Base-by-base conservation (phyloP, 2,329 filamentous ascomycete genomes). In the Alternaria sp. region DNA sequence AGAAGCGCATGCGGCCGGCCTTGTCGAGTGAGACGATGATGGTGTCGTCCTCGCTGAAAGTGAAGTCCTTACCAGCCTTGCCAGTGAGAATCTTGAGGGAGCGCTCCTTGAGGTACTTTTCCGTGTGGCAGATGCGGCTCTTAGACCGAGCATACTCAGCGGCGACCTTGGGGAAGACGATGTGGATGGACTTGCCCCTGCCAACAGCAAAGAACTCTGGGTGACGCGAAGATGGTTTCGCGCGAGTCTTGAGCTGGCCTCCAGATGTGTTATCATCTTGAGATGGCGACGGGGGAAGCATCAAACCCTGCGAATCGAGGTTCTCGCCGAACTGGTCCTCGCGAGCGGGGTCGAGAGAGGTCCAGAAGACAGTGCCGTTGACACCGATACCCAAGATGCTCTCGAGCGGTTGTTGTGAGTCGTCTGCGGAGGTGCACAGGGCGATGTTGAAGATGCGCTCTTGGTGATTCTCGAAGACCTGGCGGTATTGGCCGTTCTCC, bases 51-150 rank as follows among this genome's bases (percentile, higher is more conserved):
- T 97, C 94, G 80, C 95, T 97, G 82, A 99, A 99, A 50, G 90
- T 92, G 79, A 99, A 99, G 79, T 99, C 96, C 81, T 99, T 99
- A 67, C 94, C 96, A 69, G 96, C 95, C 84, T 99, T 99, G 71
- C 95, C 96, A 66, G 94, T 98, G 71, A 95, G 93, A 81, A 99
- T 97, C 82, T 94, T 96, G 69, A 98, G 84, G 53, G 92, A 92
- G 75, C 92, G 94, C 77, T 97, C 91, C 76, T 90, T 90, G 69
- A 96, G 88, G 67, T 97, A 93, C 75, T 89, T 92, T 78, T 97
- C 94, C 0, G 92, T 96, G 77, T 97, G 92, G 65, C 97, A 93
- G 43, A 84, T 84, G 51, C 87, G 85, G 63, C 85, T 85, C 46
- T 82, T 80, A 12, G 81, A 79, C 53, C 86, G 83, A 55, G 85